phyloP scores from a whole-genome alignment of 768 basidiomycete genomes.

The Lentinula guzmanii region DNA sequence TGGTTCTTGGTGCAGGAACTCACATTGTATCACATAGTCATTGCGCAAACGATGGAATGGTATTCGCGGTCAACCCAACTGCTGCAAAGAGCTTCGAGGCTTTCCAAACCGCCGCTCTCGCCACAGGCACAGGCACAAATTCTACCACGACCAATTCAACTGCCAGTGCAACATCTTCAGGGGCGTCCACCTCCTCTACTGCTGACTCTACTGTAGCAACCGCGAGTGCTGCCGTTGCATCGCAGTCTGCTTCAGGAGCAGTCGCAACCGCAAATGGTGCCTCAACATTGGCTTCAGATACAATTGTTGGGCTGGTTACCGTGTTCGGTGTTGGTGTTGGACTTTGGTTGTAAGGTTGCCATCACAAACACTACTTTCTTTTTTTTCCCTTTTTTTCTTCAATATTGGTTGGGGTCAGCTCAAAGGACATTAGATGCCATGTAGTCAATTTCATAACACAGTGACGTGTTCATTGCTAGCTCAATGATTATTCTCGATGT shows the following conservation, averaged over 20 bases:
- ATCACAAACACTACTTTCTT: background rate
- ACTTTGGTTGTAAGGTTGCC: background rate
- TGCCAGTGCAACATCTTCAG: constrained; percentile 7
- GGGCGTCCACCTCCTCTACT: constrained; percentile 5
- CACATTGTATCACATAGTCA: background rate
- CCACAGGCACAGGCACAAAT: constrained; percentile 13
- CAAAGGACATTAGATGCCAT: background rate
- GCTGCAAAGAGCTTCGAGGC: constrained; percentile 33
- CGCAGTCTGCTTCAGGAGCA: background rate
- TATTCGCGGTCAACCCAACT: constrained; percentile 47
- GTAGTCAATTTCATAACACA: background rate
- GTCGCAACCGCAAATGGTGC: background rate
- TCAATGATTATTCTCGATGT: background rate
- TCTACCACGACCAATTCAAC: constrained; percentile 11
- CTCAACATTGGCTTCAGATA: background rate
- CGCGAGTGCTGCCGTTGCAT: background rate
- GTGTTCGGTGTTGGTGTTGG: background rate
- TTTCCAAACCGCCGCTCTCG: constrained; percentile 28
- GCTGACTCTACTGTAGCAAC: background rate
- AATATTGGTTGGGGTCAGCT: background rate
- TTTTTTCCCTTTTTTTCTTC: background rate
- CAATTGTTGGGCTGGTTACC: background rate
- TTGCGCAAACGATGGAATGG: background rate
- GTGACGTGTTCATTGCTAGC: background rate
- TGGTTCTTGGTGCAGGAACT: background rate